Base-by-base conservation (phyloP, 768 basidiomycete species). In the Phlebiopsis flavidoalba region DNA sequence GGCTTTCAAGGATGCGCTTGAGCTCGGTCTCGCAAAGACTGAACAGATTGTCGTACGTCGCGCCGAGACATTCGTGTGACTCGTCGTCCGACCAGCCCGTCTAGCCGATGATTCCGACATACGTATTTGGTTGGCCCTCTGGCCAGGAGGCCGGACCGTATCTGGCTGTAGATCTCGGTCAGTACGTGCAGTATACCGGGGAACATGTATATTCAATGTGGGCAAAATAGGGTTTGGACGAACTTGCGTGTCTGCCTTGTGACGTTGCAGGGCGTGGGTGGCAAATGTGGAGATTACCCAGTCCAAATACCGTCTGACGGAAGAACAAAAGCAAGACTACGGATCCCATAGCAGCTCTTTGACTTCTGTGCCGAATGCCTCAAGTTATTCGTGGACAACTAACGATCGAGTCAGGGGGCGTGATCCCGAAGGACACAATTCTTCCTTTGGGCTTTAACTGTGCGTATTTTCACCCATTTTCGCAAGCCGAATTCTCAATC, bases 191-290 rank as follows among this genome's bases (percentile, higher is more conserved):
- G n/a, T n/a, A n/a, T n/a, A n/a, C n/a, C n/a, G n/a, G n/a, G n/a
- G n/a, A n/a, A n/a, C n/a, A n/a, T n/a, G n/a, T n/a, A n/a, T n/a
- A n/a, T n/a, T n/a, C n/a, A n/a, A n/a, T n/a, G n/a, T n/a, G n/a
- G n/a, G n/a, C n/a, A n/a, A n/a, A n/a, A n/a, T n/a, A n/a, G n/a
- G n/a, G n/a, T n/a, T n/a, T n/a, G n/a, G n/a, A 98, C 96, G 22
- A 98, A 99, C 70, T 83, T 99, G n/a, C 94, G 97, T 48, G 97
- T 98, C 48, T 99, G 97, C 76, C 88, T 97, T 48, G 96, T 99
- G 53, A 91, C 87, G 31, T 79, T 99, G 1, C 86, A 90, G 66
- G 97, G 97, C n/a, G n/a, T n/a, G 24, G 83, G 87, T 10, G 96
- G 97, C 61, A 95, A 96, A 78, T 99, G 98, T n/a, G 72, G 95